Base-by-base conservation (phyloP, 371 early-diverging fungal genomes). In the Mortierella sp. region DNA sequence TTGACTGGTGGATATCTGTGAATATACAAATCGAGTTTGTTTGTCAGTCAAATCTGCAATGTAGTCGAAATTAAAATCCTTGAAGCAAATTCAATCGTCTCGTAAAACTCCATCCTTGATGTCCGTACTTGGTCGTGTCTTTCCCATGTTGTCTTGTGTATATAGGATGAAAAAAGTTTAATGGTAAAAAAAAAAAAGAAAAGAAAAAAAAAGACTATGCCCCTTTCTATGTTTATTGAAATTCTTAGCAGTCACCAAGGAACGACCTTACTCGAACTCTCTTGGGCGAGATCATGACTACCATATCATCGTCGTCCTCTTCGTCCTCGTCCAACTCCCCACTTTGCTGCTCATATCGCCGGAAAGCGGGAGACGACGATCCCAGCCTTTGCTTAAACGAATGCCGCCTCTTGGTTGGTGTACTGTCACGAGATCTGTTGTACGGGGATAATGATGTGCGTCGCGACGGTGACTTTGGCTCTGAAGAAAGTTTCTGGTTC, bases 101-200 rank as follows among this genome's bases (percentile, higher is more conserved):
- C 40, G 9, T 28, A 35, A 22, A 22, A 4, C 35, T 26, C 26
- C 54, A 52, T 20, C 16, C 18, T 28, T 40, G 6, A 6, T 43
- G 30, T 49, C 58, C 71, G 52, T 77, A 77, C 77, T 77, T 77
- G 77, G 77, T 68, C 77, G 37, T 65, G 77, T 59, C 68, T 77
- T 77, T 77, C 68, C 77, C 77, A 77, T 77, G 69, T 28, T 52
- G 62, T 40, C 47, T 26, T 35, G 8, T 20, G 20, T 52, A 20
- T 58, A 30, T 12, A 14, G 5, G 5, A 43, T 5, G 5, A 43
- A 43, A 14, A 12, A 43, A 14, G 9, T 43, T 43, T 12, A 43
- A 43, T 43, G 12, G 22, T 22, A 37, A 37, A 61, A 37, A 61
- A 61, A 61, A 61, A 61, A 60, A 60, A 58, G 22, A 5, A 54